Conservation (phyloP, 305 asterid species). For the Solanum hybrid region DNA sequence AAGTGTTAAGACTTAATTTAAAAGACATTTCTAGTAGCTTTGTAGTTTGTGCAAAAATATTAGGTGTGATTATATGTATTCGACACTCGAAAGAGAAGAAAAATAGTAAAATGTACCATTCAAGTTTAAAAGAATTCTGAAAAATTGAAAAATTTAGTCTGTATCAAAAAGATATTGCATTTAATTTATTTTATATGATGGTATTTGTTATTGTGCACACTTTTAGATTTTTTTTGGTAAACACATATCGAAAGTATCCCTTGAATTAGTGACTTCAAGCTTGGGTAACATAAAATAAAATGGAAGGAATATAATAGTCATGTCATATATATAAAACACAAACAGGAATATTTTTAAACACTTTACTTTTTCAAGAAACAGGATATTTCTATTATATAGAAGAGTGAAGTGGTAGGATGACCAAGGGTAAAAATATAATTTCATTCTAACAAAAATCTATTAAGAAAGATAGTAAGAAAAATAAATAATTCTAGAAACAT, state of each 20-base stretch:
- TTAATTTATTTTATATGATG: background rate
- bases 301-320: background rate
- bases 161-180: background rate
- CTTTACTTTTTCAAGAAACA: background rate
- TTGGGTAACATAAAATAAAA: background rate
- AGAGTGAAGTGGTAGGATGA: no score
- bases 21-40: background rate
- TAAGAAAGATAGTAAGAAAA: no score
- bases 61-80: background rate
- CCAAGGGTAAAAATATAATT: no score
- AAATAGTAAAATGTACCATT: background rate
- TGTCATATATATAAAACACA: background rate
- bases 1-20: background rate
- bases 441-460: no score
- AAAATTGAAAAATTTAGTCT: background rate
- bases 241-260: background rate
- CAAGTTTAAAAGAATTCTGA: background rate
- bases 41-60: background rate
- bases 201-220: background rate
- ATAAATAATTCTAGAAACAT: no score
- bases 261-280: background rate
- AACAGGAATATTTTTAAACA: background rate
- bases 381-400: no score
- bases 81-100: background rate
- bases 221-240: background rate